Conservation (phyloP, 306 rosid genomes). For the Urtica urens region DNA sequence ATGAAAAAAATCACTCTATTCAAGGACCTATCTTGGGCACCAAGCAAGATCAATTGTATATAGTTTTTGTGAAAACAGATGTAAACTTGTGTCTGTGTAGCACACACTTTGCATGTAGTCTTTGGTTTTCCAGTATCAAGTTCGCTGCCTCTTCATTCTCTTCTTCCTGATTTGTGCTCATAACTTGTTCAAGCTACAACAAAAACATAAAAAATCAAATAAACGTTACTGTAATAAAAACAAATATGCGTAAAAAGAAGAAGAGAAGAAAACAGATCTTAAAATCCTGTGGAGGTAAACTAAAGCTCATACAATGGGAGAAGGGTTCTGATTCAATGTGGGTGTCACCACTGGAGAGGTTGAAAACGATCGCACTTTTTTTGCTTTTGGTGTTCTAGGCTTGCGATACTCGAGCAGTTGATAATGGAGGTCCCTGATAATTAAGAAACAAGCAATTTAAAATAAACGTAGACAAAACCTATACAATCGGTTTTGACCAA, state of each 20-base stretch:
- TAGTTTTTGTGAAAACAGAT: not conserved
- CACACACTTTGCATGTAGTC: conserved; percentile 55
- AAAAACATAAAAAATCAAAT: conserved; percentile 10
- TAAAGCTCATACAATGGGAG: too few species aligned
- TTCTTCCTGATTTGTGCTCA: conserved; percentile 17
- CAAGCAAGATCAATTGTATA: too few species aligned
- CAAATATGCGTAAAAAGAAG: not conserved
- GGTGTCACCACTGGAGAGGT: too few species aligned
- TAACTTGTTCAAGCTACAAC: conserved; percentile 23
- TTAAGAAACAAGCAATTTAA: too few species aligned
- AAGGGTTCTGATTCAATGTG: too few species aligned
- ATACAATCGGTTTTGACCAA: too few species aligned
- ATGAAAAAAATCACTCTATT: conserved; percentile 1
- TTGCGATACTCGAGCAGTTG: conserved; percentile 53
- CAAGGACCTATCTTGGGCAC: too few species aligned
- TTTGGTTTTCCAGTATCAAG: conserved; percentile 48
- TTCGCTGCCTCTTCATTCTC: conserved; percentile 31
- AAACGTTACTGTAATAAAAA: conserved; percentile 11
- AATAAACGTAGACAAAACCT: too few species aligned
- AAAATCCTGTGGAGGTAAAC: too few species aligned
- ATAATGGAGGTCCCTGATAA: conserved; percentile 66
- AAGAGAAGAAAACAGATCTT: too few species aligned
- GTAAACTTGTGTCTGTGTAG: not conserved
- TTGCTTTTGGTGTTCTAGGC: conserved; percentile 5
- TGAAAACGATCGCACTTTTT: too few species aligned